Evolutionary conservation across 1,284 basidiomycete species (phyloP), one percentile per base, ranked within the genome.

Genomic region (Abortiporus biennis): DNA sequence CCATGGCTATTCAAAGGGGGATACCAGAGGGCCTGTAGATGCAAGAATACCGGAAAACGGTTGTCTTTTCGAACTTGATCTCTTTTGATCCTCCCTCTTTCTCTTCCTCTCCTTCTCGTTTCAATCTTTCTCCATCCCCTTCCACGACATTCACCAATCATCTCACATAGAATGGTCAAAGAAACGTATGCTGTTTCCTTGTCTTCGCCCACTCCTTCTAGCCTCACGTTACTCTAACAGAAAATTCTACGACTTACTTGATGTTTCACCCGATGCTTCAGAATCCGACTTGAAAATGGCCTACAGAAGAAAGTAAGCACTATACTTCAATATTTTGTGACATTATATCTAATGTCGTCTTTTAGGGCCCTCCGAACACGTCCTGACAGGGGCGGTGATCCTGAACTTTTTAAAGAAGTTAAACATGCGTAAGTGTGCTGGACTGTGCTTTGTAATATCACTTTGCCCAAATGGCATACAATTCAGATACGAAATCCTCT

Each of bases 321-420:
- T 38, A 37, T 47, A 13, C 29, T 38, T 32, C 36, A 19, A 38
- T n/a, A 29, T 34, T 12, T 27, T 38, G 30, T 11, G 29, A 33
- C 31, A 38, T 36, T 9, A 36, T 13, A 36, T 34, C 22, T 43
- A 54, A 20, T 54, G 48, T 38, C 52, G 49, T 41, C 46, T 44
- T 47, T 9, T 51, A 93, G 91, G 63, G 91, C 92, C n/a, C 67
- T 96, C 46, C 78, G 83, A 51, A 65, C 89, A 50, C 95, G 97
- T 65, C 95, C 94, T 30, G 95, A 98, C 76, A 97, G 97, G 71
- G 92, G 93, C 47, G 93, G 93, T 49, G 93, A 97, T 62, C 92
- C 92, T 37, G 96, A 99, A 66, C 66, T 88, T 47, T 99, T 99
- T 85, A 98, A 99, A 64, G 92, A 96, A 62, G 85, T 98, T 46